A percentile compares a stretch with the other conserved stretches of the same genome.
Conservation (phyloP, 2,329 filamentous ascomycete genomes). For the Aspergillus caelatus region DNA sequence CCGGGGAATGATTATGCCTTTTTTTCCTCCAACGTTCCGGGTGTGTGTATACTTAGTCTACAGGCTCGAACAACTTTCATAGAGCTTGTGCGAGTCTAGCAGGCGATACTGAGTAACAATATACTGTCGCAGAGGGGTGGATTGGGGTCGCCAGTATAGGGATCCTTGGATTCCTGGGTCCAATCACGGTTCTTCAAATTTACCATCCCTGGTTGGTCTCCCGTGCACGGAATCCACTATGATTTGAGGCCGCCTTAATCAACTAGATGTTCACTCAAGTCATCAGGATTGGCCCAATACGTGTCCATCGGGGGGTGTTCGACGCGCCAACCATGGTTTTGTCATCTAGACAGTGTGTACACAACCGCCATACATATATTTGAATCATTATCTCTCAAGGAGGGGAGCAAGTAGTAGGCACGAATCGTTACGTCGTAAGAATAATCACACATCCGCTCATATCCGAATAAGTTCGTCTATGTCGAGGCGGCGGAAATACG, state of each 20-base stretch:
- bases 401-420: constrained; percentile 1
- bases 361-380: constrained; percentile 6
- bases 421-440: constrained; percentile 16
- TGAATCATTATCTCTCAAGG: constrained; percentile 1
- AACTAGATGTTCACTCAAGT: neutral
- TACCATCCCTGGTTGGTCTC: neutral
- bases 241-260: neutral
- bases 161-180: neutral
- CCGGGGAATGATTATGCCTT: neutral
- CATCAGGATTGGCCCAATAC: neutral
- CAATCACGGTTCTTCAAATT: neutral
- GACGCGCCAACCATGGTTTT: neutral
- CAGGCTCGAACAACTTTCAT: neutral
- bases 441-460: constrained; percentile 15
- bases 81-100: neutral
- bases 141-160: neutral
- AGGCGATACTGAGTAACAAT: neutral
- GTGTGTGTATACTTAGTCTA: neutral
- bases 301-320: neutral
- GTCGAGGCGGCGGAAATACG: constrained; percentile 48
- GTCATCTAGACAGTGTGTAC: neutral
- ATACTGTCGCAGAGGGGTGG: neutral
- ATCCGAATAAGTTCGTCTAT: constrained; percentile 41
- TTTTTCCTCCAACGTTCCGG: neutral
- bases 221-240: neutral